phyloP scores from a whole-genome alignment of 345 rosid genomes.

The Alliaria petiolata region DNA sequence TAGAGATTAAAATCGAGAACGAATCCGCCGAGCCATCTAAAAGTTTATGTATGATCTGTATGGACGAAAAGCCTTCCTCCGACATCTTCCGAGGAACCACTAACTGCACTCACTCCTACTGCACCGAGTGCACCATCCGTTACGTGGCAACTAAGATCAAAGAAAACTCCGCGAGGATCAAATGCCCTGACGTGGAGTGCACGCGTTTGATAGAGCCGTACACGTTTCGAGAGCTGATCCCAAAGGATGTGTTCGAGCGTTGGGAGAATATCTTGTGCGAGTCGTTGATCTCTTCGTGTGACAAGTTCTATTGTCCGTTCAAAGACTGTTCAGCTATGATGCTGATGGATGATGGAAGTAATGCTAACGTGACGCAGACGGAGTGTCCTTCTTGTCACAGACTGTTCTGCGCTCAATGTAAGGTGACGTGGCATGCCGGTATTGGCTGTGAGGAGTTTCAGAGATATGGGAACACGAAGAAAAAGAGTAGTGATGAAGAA shows the following conservation, averaged over 20 bases:
- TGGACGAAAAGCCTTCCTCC: conserved; percentile 37
- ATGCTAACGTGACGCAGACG: conserved; percentile 39
- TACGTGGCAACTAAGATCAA: conserved; percentile 41
- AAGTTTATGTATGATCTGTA: conserved; percentile 53
- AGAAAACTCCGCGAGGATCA: conserved; percentile 21
- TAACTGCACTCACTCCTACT: conserved; percentile 49
- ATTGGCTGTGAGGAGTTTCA: conserved; percentile 38
- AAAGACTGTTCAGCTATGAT: conserved; percentile 62
- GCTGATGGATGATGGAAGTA: conserved; percentile 32
- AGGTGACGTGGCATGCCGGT: conserved; percentile 22
- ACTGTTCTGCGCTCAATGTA: conserved; percentile 17
- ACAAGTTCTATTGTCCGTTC: conserved; percentile 62
- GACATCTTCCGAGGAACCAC: conserved; percentile 43
- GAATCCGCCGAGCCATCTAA: conserved; percentile 33
- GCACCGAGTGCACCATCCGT: conserved; percentile 48
- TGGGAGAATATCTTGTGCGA: conserved; percentile 57
- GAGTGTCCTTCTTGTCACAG: conserved; percentile 70
- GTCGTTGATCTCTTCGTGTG: conserved; percentile 34
- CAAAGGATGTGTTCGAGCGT: conserved; percentile 38
- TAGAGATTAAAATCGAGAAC: neutral
- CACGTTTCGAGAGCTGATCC: conserved; percentile 38
- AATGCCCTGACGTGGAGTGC: conserved; percentile 60
- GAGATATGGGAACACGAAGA: conserved; percentile 26
- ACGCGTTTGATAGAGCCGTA: conserved; percentile 40
- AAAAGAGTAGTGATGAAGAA: conserved; percentile 22